These are phyloP conservation scores for Erodium trifolium DNA, from an alignment of 441 rosid genomes.

Conservation along the genomic window DNA sequence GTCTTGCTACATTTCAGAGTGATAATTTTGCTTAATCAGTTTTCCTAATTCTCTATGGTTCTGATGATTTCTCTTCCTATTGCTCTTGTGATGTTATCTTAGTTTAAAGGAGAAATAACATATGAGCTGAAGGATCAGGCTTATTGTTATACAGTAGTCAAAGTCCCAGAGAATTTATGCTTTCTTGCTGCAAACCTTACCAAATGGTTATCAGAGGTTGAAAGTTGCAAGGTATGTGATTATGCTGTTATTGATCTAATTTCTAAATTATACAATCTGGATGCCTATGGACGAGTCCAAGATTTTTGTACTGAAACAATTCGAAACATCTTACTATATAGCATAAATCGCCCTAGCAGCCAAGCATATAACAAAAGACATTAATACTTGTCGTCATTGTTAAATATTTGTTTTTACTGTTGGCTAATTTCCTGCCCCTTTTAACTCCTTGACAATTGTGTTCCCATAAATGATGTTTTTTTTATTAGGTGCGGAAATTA, in stretches of 20 bases:
- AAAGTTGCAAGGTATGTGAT: conserved; percentile 59
- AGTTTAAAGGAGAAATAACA: conserved; percentile 80
- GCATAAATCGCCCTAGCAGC: neutral
- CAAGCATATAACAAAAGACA: neutral
- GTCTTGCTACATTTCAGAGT: neutral
- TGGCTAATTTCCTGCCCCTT: conserved; percentile 6
- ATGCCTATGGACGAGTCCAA: neutral
- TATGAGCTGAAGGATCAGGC: conserved; percentile 78
- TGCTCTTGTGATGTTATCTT: conserved; percentile 24
- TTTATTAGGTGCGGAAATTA: conserved; percentile 39
- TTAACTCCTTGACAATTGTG: conserved; percentile 9
- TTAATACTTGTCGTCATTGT: conserved; percentile 5
- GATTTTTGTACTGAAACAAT: too few relatives aligned
- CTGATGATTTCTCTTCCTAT: conserved; percentile 16
- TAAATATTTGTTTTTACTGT: neutral
- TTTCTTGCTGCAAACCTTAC: conserved; percentile 57
- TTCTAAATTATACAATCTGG: neutral
- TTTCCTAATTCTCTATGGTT: neutral
- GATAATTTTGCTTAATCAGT: neutral
- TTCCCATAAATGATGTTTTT: conserved; percentile 9
- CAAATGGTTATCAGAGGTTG: conserved; percentile 75
- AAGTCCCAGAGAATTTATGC: conserved; percentile 55
- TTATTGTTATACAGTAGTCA: conserved; percentile 53
- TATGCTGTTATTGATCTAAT: conserved; percentile 15
- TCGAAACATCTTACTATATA: too few relatives aligned